Evolutionary conservation across 768 basidiomycete genomes (phyloP).

Genomic region (Auricularia cornea): DNA sequence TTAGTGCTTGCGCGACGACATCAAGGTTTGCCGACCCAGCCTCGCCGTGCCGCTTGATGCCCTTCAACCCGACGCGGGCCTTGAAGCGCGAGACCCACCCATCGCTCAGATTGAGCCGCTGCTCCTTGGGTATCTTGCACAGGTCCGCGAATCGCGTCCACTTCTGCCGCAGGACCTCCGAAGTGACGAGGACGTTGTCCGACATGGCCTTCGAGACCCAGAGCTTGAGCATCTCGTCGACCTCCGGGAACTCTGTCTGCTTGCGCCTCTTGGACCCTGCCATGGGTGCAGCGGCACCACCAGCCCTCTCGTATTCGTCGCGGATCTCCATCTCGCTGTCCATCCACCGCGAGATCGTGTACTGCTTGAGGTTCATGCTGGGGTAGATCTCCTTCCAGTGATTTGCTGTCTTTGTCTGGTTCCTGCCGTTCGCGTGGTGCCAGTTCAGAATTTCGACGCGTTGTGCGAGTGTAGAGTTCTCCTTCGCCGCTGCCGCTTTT

Average conservation of each 20-base stretch:
- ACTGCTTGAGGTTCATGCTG: slow-evolving; percentile 27
- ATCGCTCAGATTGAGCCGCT: slow-evolving; percentile 25
- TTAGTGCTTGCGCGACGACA: neutral
- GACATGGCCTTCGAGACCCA: slow-evolving; percentile 31
- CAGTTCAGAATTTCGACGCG: slow-evolving; percentile 30
- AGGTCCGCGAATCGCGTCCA: slow-evolving; percentile 28
- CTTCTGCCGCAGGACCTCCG: slow-evolving; percentile 27
- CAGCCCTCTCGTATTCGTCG: neutral
- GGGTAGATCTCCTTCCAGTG: slow-evolving; percentile 27
- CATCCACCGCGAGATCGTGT: slow-evolving; percentile 24
- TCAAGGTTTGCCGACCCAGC: neutral
- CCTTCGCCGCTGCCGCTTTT: neutral
- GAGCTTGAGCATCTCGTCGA: slow-evolving; percentile 27
- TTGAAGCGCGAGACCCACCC: slow-evolving; percentile 19
- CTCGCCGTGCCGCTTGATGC: neutral
- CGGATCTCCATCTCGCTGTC: slow-evolving; percentile 21
- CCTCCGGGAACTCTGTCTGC: slow-evolving; percentile 26
- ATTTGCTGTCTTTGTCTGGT: slow-evolving; percentile 23
- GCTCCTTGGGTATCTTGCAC: slow-evolving; percentile 23
- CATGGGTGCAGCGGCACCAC: too few species aligned
- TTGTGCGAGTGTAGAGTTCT: slow-evolving; percentile 27
- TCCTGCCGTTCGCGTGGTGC: slow-evolving; percentile 24
- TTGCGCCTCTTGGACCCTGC: slow-evolving; percentile 11
- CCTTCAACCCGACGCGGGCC: neutral
- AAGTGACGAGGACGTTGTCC: slow-evolving; percentile 24